Evolutionary conservation across 306 rosid species (phyloP).

Genomic region (Hippophae rhamnoides): DNA sequence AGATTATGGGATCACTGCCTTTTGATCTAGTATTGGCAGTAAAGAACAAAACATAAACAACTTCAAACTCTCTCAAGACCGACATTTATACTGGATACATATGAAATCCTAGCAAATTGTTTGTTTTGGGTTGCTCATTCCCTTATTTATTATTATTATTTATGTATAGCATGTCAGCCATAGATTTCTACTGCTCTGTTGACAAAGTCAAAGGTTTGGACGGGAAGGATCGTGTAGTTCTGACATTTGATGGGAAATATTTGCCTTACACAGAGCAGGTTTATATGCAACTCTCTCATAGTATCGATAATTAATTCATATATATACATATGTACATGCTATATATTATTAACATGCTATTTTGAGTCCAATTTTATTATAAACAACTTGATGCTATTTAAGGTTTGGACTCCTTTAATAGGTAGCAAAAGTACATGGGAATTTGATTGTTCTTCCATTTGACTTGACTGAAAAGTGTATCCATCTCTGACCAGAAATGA

Average conservation of each 20-base stretch:
- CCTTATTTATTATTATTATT: conserved; percentile 11
- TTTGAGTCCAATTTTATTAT: too few species aligned
- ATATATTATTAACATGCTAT: too few species aligned
- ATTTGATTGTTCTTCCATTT: too few species aligned
- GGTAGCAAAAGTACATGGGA: background rate
- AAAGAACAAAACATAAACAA: background rate
- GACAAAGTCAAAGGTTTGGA: conserved; percentile 85
- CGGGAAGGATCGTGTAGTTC: conserved; percentile 83
- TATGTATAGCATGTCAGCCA: conserved; percentile 72
- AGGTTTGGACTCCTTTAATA: background rate
- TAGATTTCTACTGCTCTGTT: conserved; percentile 91
- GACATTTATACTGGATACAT: conserved; percentile 1
- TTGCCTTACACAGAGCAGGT: conserved; percentile 83
- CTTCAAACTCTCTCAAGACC: too few species aligned
- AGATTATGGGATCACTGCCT: background rate
- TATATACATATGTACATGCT: background rate
- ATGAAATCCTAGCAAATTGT: background rate
- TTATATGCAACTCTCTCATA: conserved; percentile 16
- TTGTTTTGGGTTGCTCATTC: conserved; percentile 1
- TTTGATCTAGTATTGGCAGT: background rate
- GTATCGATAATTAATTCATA: conserved; percentile 9
- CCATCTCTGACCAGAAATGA: too few species aligned
- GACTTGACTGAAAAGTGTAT: too few species aligned
- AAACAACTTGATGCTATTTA: background rate
- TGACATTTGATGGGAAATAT: conserved; percentile 81